A percentile compares a stretch with the other conserved stretches of the same genome.
Evolutionary conservation across 176 grass and related monocot species (phyloP).

Genomic region (Oryza punctata): DNA sequence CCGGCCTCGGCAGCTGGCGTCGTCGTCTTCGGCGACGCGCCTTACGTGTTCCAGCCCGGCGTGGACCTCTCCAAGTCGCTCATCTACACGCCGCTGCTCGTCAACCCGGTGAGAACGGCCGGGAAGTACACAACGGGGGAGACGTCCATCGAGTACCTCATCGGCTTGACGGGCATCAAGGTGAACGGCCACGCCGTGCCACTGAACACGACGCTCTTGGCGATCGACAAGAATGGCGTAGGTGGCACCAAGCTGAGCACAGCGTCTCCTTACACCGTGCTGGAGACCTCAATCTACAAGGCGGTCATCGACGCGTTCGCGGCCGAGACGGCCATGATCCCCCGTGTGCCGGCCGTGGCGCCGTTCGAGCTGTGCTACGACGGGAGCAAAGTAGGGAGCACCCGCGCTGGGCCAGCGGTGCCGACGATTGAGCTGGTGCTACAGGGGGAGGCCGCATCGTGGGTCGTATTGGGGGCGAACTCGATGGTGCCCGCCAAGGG

Average conservation of each 20-base stretch:
- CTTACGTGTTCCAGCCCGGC: conserved; percentile 35
- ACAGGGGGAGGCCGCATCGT: conserved; percentile 23
- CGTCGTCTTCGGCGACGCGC: conserved; percentile 47
- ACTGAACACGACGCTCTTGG: conserved; percentile 37
- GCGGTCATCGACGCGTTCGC: conserved; percentile 38
- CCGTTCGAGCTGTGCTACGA: conserved; percentile 55
- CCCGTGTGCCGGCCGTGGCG: conserved; percentile 4
- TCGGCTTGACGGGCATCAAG: conserved; percentile 44
- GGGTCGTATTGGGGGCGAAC: conserved; percentile 47
- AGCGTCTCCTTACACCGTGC: conserved; percentile 40
- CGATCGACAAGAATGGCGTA: conserved; percentile 41
- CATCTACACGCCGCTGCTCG: conserved; percentile 50
- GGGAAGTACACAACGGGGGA: conserved; percentile 27
- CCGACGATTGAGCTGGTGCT: conserved; percentile 48
- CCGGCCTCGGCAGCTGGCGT: conserved; percentile 13
- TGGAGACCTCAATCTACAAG: conserved; percentile 48
- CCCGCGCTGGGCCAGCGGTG: conserved; percentile 44
- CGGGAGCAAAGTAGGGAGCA: conserved; percentile 19
- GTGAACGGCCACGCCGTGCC: conserved; percentile 34
- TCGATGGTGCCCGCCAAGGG: conserved; percentile 40
- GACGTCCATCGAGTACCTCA: conserved; percentile 56
- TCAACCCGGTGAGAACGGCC: conserved; percentile 58
- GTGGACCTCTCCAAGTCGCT: conserved; percentile 38
- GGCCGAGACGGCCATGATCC: not conserved
- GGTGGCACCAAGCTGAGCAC: conserved; percentile 59